Evolutionary conservation across 2,329 filamentous ascomycete species (phyloP).

Genomic region (Diaporthe ampelina): DNA sequence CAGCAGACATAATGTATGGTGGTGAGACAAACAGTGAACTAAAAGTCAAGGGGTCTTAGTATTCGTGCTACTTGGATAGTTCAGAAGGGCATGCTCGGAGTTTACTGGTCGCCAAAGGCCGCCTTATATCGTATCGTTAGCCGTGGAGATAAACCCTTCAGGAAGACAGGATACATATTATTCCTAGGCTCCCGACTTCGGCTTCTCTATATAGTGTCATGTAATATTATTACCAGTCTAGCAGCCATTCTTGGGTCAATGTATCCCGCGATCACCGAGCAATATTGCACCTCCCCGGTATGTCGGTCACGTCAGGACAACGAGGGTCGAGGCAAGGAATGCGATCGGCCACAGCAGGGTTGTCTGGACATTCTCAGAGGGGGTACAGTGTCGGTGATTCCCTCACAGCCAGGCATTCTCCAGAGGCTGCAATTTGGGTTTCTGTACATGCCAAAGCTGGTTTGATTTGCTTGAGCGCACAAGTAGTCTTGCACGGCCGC

Average conservation of each 20-base stretch:
- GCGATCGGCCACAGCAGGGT: slow-evolving; percentile 1
- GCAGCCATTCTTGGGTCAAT: neutral
- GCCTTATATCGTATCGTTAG: neutral
- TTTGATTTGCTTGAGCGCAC: neutral
- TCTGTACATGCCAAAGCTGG: neutral
- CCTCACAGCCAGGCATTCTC: neutral
- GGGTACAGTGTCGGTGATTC: neutral
- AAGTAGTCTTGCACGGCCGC: neutral
- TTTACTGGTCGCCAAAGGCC: neutral
- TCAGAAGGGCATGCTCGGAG: neutral
- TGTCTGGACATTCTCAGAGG: neutral
- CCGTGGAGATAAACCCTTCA: too few relatives aligned
- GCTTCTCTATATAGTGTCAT: neutral
- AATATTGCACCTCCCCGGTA: too few relatives aligned
- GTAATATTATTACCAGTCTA: neutral
- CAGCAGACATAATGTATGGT: slow-evolving; percentile 5
- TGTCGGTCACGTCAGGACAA: neutral
- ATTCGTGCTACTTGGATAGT: neutral
- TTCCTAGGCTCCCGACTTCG: neutral
- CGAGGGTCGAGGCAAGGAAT: neutral
- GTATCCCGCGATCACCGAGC: neutral
- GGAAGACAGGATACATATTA: too few relatives aligned
- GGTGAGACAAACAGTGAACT: neutral
- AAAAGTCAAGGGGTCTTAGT: rapidly evolving
- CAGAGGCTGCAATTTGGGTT: neutral